Evolutionary conservation across 768 basidiomycete genomes (phyloP), one percentile per base, ranked within the genome.

Genomic region (Chalciporus pseudorubinellus): DNA sequence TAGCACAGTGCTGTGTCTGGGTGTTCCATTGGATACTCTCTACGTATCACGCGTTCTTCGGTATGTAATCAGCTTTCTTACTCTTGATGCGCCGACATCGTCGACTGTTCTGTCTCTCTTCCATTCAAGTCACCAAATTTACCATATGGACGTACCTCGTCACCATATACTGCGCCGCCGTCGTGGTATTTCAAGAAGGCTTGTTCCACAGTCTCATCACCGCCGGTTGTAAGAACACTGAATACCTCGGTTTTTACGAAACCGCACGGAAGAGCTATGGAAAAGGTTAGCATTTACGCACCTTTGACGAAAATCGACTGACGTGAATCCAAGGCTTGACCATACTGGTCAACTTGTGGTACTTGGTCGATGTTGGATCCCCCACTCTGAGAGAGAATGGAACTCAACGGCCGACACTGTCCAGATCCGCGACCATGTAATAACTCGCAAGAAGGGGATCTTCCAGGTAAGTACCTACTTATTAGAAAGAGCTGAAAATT

Each of bases 1-100:
- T 64, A 10, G n/a, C 53, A 0, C 64, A 66, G 36, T 65, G 61
- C 28, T 58, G 46, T 20, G 31, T 59, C 16, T 65, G 63, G 63
- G 61, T 60, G 9, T 51, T 65, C 22, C 63, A 64, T 22, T 66
- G 58, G 61, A 46, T 51, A 4, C 40, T 60, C 34, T 51, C 55
- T 0, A 22, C 57, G 0, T 64, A 66, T 45, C 46, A 53, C 14
- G 63, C 61, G 22, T 45, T 51, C 48, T 66, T 64, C 22, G 50
- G 63, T 63, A 21, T 3, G 63, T n/a, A 3, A 22, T 33, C 6
- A 51, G 16, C 11, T 4, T 9, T 3, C 12, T 20, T 3, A 14
- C 9, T 34, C 14, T 26, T 29, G n/a, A 31, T 7, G 24, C 8
- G 18, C n/a, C 10, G 19, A 45, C 12, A 45, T 6, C 21, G 14